Conservation (phyloP, 805 yeast species). For the Schwanniomyces polymorphus region DNA sequence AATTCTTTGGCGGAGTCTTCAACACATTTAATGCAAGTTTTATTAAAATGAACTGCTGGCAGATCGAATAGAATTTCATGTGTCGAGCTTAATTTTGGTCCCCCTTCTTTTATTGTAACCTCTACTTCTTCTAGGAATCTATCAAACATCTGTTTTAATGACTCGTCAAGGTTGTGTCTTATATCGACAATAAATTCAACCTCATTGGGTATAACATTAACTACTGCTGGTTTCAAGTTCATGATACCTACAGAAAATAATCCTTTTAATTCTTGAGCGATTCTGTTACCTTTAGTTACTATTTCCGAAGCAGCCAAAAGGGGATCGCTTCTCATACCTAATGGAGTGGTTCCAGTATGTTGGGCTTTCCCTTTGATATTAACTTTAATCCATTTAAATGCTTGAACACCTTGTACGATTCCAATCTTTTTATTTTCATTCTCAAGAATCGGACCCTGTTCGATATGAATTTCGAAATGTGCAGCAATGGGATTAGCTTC, state of each 20-base stretch:
- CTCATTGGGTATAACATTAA: constrained; percentile 65
- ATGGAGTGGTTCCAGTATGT: constrained; percentile 76
- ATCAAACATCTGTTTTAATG: constrained; percentile 31
- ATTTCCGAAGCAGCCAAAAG: constrained; percentile 57
- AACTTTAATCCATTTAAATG: constrained; percentile 60
- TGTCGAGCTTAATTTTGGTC: constrained; percentile 34
- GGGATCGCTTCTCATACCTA: constrained; percentile 61
- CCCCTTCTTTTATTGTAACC: constrained; percentile 12
- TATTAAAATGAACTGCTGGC: constrained; percentile 57
- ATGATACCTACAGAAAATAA: constrained; percentile 60
- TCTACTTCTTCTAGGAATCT: constrained; percentile 21
- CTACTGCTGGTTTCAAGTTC: constrained; percentile 57
- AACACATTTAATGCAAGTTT: constrained; percentile 52
- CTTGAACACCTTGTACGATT: constrained; percentile 66
- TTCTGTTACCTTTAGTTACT: constrained; percentile 54
- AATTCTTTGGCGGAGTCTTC: constrained; percentile 50
- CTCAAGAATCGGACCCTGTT: constrained; percentile 74
- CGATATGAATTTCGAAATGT: constrained; percentile 75
- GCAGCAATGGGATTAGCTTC: constrained; percentile 57
- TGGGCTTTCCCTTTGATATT: constrained; percentile 63
- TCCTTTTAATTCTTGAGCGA: constrained; percentile 53
- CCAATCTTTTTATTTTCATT: constrained; percentile 57
- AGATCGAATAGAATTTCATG: constrained; percentile 49
- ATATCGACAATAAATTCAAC: constrained; percentile 62
- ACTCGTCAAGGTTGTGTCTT: constrained; percentile 53